Evolutionary conservation across 768 basidiomycete genomes (phyloP).

Genomic region (Suillus hirtellus): DNA sequence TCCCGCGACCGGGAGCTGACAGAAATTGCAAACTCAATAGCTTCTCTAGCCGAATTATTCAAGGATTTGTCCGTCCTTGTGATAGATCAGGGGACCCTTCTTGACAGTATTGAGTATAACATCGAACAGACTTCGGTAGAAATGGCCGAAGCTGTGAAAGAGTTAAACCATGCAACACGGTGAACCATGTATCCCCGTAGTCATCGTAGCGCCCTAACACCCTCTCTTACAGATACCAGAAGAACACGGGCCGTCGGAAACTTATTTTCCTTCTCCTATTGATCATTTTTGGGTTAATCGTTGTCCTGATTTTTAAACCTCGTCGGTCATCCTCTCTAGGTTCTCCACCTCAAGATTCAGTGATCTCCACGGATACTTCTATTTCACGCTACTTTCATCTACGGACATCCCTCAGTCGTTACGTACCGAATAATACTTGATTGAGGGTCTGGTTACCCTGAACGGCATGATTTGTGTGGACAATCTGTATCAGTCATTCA

Average conservation of each 20-base stretch:
- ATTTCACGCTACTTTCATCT: conserved; percentile 33
- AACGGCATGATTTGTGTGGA: conserved; percentile 1
- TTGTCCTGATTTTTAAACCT: conserved; percentile 93
- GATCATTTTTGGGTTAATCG: conserved; percentile 82
- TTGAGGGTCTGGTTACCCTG: conserved; percentile 6
- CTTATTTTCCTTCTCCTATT: conserved; percentile 92
- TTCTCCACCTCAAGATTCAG: conserved; percentile 28
- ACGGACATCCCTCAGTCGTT: conserved; percentile 26
- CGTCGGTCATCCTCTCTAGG: conserved; percentile 41
- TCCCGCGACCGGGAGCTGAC: conserved; percentile 70
- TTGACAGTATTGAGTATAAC: conserved; percentile 97
- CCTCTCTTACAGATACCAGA: conserved; percentile 71
- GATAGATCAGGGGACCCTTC: conserved; percentile 95
- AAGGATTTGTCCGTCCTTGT: conserved; percentile 91
- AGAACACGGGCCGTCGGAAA: conserved; percentile 87
- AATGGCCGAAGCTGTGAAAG: conserved; percentile 80
- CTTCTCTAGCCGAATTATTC: conserved; percentile 91
- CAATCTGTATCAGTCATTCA: neutral
- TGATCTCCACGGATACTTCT: conserved; percentile 26
- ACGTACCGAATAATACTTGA: conserved; percentile 6
- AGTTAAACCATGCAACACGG: conserved; percentile 81
- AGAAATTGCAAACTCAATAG: conserved; percentile 90
- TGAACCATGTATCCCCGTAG: conserved; percentile 37
- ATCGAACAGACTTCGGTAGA: conserved; percentile 88
- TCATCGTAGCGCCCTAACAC: conserved; percentile 2